Evolutionary conservation across 192 early-diverging fungal genomes (phyloP).

Genomic region (Coemansia sp.): DNA sequence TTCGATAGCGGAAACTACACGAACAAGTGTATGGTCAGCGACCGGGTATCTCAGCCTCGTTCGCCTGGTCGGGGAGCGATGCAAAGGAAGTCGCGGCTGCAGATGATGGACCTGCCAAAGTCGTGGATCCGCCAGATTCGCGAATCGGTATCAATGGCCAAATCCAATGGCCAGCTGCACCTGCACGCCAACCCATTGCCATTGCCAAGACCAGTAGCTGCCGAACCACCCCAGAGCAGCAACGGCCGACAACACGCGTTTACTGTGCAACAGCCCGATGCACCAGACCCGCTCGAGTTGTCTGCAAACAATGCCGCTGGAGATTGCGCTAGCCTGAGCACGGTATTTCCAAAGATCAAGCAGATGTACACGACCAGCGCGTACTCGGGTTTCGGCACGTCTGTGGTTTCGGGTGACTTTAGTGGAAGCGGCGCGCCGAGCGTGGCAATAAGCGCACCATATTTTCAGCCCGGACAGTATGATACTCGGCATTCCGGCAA

Average conservation of each 20-base stretch:
- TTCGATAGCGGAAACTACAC: conserved; percentile 37
- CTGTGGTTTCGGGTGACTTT: conserved; percentile 68
- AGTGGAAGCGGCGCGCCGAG: conserved; percentile 58
- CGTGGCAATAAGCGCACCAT: conserved; percentile 67
- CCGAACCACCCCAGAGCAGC: neutral
- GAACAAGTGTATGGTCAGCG: conserved; percentile 24
- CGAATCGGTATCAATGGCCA: conserved; percentile 6
- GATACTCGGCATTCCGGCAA: neutral
- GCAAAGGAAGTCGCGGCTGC: neutral
- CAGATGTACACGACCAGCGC: conserved; percentile 45
- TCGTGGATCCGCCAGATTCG: conserved; percentile 8
- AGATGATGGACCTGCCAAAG: neutral
- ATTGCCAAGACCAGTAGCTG: neutral
- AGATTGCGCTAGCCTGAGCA: conserved; percentile 27
- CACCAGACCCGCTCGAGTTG: neutral
- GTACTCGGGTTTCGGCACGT: conserved; percentile 68
- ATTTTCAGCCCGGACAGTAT: conserved; percentile 26
- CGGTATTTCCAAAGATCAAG: conserved; percentile 45
- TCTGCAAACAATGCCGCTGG: neutral
- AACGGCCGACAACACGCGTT: conserved; percentile 16
- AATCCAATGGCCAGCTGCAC: conserved; percentile 10
- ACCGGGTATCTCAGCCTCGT: neutral
- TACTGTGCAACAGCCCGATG: neutral
- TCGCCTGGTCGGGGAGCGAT: neutral
- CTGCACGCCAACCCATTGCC: neutral